Base-by-base conservation (phyloP, 2,329 filamentous ascomycete species). In the Cyclaneusma minus region DNA sequence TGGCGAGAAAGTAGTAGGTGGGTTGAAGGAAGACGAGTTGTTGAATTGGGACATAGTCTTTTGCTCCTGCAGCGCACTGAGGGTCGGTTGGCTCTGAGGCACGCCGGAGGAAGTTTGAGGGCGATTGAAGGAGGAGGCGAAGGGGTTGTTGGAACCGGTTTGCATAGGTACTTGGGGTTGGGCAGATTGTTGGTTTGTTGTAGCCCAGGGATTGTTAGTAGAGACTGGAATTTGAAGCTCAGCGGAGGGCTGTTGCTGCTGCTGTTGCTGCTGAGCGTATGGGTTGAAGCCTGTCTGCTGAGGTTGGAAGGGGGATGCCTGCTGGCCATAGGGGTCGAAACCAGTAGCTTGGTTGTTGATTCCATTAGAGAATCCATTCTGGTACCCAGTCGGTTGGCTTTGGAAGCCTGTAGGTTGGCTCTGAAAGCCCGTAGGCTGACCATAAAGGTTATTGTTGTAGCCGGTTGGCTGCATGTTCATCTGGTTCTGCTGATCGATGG, bases 91-190 rank as follows among this genome's bases (percentile, higher is more conserved):
- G 6, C 68, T 60, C 15, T 64, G 60, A 12, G 58, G 49, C 22
- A 64, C 64, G 33, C 41, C 49, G 23, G 32, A 44, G 36, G 58
- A 68, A 35, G 58, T 63, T 47, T 57, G 73, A 46, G 57, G 69
- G 44, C 60, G 74, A 56, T 38, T 66, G 44, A 78, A 71, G n/a
- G 75, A 66, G 8, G 68, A 62, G 14, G 89, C 87, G 46, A 98
- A 98, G 3, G 89, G 89, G 48, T 98, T 98, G 60, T 98, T 98
- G 10, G 89, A 95, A 24, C 89, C 89, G 3, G 89, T 98, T 3
- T 81, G 77, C 47, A 83, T 78, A 4, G 84, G 79, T 47, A 79
- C 75, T 35, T 94, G 55, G 2, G 74, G 54, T 26, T 71, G 59
- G 22, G 55, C 49, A 32, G 68, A 60, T 35, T 66, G 66, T 34